Conservation (phyloP, 73 alveolate genomes). For the Tetrahymena thermophila region DNA sequence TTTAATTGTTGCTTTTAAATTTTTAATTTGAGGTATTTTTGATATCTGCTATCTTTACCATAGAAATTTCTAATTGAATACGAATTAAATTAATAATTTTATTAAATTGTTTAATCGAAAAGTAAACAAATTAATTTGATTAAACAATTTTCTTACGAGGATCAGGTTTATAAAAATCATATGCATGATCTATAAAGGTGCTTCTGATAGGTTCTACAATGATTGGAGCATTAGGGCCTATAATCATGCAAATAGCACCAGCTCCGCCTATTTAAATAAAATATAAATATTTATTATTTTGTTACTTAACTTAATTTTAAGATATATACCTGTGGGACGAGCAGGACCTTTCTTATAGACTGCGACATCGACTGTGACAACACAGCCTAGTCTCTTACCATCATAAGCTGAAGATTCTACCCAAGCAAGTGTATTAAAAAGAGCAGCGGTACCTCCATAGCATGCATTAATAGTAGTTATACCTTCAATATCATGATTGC, state of each 20-base stretch:
- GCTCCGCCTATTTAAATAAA: conserved; percentile 63
- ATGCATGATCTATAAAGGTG: conserved; percentile 81
- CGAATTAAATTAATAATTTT: background rate
- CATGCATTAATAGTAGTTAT: conserved; percentile 95
- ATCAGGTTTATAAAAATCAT: conserved; percentile 95
- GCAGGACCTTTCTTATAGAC: conserved; percentile 96
- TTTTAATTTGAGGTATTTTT: background rate
- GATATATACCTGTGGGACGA: conserved; percentile 85
- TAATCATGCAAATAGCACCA: conserved; percentile 88
- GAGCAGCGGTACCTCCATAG: conserved; percentile 97
- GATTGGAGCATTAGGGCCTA: conserved; percentile 90
- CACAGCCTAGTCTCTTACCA: conserved; percentile 86
- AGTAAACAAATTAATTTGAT: background rate
- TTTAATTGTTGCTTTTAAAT: background rate
- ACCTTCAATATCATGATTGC: conserved; percentile 91
- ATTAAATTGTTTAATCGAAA: background rate
- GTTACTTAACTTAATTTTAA: background rate
- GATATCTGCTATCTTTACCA: background rate
- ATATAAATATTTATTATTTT: background rate
- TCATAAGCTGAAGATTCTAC: conserved; percentile 90
- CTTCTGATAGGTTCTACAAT: conserved; percentile 78
- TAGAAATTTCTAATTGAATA: background rate
- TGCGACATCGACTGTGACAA: conserved; percentile 93
- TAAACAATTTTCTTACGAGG: background rate
- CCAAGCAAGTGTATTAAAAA: conserved; percentile 92